Base-by-base conservation (phyloP, 73 alveolate species). In the Symbiodinium natans region DNA sequence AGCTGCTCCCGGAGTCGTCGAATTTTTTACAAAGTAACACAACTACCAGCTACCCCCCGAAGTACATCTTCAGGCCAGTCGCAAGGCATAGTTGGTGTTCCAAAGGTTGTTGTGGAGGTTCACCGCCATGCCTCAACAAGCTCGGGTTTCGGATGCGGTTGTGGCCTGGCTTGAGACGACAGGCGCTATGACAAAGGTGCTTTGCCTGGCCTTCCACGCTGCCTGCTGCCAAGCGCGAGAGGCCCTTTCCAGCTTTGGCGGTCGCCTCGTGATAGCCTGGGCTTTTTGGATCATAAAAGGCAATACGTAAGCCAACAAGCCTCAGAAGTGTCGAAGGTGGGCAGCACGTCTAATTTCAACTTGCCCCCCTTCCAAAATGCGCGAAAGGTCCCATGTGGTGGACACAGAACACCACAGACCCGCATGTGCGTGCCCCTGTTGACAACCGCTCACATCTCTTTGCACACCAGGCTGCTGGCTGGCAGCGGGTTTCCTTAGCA, bases 91-190 rank as follows among this genome's bases (percentile, higher is more conserved):
- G 97, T 90, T 90, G 87, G 97, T 90, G 54, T 90, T 90, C 97
- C 97, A 90, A 31, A 90, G 54, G 40, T 90, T 90, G 97, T 90
- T 90, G 97, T 90, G 97, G 29, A 90, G 88, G 89, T 90, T 90
- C 80, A 74, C 97, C 21, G 97, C 86, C 97, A 90, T 90, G 25
- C 97, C 97, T 31, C n/a, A 17, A 63, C 10, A 2, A 29, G 38
- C n/a, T n/a, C n/a, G n/a, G n/a, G n/a, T n/a, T n/a, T n/a, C n/a
- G n/a, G n/a, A n/a, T n/a, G n/a, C n/a, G n/a, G n/a, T n/a, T n/a
- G n/a, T n/a, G n/a, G 68, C 68, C 13, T 52, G n/a, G 6, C 0
- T 2, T 52, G 68, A 52, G 68, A 52, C 68, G 27, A 27, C 27
- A 52, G 29, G 21, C 13, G 68, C 21, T 27, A 15, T 25, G 63